phyloP scores from a whole-genome alignment of 2,329 filamentous ascomycete genomes.

The Phialophora verrucosa region DNA sequence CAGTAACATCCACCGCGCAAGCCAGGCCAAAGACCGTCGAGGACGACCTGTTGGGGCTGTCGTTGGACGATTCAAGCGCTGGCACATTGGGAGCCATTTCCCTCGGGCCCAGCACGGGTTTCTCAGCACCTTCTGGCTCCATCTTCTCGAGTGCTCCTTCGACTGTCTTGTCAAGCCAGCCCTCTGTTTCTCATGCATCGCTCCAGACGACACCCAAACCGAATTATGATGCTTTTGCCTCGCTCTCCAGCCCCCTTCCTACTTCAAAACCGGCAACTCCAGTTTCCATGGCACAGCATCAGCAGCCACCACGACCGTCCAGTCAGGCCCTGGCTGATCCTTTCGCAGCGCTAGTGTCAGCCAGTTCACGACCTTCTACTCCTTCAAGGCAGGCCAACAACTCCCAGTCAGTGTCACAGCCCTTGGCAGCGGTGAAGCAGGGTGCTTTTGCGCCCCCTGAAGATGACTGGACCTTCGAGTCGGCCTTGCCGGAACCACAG shows the following conservation, averaged over 20 bases:
- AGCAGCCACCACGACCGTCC: conserved; percentile 42
- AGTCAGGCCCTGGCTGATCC: conserved; percentile 59
- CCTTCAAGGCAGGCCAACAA: conserved; percentile 44
- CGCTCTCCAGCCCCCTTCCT: conserved; percentile 55
- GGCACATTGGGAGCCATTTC: conserved; percentile 82
- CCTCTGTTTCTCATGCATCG: conserved; percentile 50
- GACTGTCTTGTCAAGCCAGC: conserved; percentile 40
- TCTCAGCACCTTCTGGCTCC: conserved; percentile 31
- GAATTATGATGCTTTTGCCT: conserved; percentile 63
- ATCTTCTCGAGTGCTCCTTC: conserved; percentile 27
- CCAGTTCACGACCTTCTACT: conserved; percentile 56
- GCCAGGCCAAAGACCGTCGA: conserved; percentile 72
- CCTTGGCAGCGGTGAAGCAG: conserved; percentile 28
- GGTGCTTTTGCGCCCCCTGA: conserved; percentile 53
- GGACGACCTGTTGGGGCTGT: conserved; percentile 88
- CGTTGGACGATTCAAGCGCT: conserved; percentile 73
- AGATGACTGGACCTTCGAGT: conserved; percentile 94
- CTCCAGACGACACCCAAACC: conserved; percentile 50
- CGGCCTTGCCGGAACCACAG: conserved; percentile 75
- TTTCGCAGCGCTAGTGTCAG: conserved; percentile 64
- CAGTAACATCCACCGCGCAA: conserved; percentile 49
- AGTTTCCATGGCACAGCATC: conserved; percentile 48
- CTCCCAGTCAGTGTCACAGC: conserved; percentile 27
- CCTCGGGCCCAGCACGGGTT: conserved; percentile 72
- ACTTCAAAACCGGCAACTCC: conserved; percentile 58